Evolutionary conservation across 768 basidiomycete species (phyloP), one percentile per base, ranked within the genome.

Genomic region (Pulveroboletus frians): DNA sequence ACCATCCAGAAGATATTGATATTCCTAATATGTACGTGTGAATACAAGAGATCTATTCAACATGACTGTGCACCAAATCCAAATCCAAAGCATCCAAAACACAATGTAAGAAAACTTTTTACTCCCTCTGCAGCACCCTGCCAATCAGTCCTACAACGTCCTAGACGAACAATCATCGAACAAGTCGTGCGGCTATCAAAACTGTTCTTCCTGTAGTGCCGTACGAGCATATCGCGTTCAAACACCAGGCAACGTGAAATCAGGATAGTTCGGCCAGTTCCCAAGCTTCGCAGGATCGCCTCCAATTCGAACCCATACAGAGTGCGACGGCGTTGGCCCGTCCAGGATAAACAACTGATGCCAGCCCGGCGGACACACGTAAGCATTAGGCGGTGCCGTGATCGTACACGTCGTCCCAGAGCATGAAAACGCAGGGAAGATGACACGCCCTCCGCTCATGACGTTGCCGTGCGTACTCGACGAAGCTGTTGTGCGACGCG

Each of bases 401-500:
- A 96, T 84, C 7, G 83, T 84, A 59, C 93, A 85, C 1, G 78
- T 80, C 41, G 77, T 83, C 14, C 84, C 88, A 1, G 75, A 59
- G 63, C 82, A 86, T 6, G 77, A 71, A 63, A 92, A 85, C 14
- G 73, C 77, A 4, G 92, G 85, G 73, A 89, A 88, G 57, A 90
- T 68, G 2, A 78, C 81, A 47, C 85, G 75, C 2, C 78, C 76
- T 1, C 84, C 85, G 7, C 63, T 69, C 84, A 89, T 88, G 0
- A 79, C 68, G 56, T 88, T 89, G 9, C 86, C 87, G 60, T 88
- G 86, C 0, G 85, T 87, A 47, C 83, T 86, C 23, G 87, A 87
- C 0, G 78, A 78, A 3, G 85, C 86, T 83, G 49, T 26, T 26
- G 20, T 44, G 1, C 9, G 2, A 14, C 8, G 15, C 20, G 18